Percentiles rank a stretch among this genome's conserved stretches.
Evolutionary conservation across 257 asterid genomes (phyloP).

Genomic region (Primulina huaijiensis): DNA sequence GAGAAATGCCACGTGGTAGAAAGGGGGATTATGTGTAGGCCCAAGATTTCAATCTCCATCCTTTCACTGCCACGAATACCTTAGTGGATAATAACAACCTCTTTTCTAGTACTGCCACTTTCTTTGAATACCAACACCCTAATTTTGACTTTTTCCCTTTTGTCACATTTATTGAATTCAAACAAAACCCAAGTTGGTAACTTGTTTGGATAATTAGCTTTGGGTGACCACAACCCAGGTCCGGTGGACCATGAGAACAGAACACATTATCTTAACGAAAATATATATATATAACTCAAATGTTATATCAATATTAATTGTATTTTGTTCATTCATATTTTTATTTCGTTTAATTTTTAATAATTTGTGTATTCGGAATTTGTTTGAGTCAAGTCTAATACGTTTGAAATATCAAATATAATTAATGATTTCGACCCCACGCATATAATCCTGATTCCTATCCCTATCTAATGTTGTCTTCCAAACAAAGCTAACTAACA

Average conservation of each 20-base stretch:
- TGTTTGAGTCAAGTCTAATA: too few relatives aligned
- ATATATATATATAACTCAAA: too few relatives aligned
- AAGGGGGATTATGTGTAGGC: slow-evolving; percentile 5
- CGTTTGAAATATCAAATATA: too few relatives aligned
- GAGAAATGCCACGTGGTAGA: slow-evolving; percentile 27
- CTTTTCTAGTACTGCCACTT: neutral
- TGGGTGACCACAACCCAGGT: too few relatives aligned
- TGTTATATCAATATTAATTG: too few relatives aligned
- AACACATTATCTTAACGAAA: too few relatives aligned
- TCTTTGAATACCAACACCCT: neutral
- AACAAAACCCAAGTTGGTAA: neutral
- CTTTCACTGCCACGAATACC: neutral
- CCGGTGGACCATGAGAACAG: too few relatives aligned
- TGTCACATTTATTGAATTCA: neutral
- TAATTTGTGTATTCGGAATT: too few relatives aligned
- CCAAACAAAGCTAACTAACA: neutral
- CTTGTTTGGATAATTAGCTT: neutral
- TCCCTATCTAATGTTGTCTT: neutral
- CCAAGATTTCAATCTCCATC: neutral
- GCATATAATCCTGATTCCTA: too few relatives aligned
- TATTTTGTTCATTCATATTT: too few relatives aligned
- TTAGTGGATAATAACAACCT: neutral
- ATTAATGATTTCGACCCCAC: too few relatives aligned
- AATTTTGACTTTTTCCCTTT: neutral
- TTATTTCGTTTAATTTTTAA: too few relatives aligned